Evolutionary conservation across 371 early-diverging fungal species (phyloP).

Genomic region (Mortierella sp.): DNA sequence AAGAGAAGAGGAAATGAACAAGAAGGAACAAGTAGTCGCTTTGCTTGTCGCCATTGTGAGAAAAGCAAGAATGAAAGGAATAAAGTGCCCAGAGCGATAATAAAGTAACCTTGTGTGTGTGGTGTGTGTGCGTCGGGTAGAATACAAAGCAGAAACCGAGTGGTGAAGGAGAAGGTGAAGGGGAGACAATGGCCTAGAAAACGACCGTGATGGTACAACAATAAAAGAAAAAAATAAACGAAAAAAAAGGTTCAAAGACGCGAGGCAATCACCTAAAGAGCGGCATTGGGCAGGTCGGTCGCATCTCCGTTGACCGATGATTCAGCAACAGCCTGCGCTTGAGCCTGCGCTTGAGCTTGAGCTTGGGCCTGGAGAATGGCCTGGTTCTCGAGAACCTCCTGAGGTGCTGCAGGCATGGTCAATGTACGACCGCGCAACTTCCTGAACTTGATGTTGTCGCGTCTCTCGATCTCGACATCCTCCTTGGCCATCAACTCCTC

Average conservation of each 20-base stretch:
- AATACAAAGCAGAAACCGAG: neutral
- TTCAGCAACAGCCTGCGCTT: neutral
- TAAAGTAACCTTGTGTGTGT: neutral
- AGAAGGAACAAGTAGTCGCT: neutral
- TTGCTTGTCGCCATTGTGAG: too few species aligned
- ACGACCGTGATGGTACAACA: constrained; percentile 9
- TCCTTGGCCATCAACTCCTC: constrained; percentile 44
- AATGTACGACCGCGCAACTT: constrained; percentile 48
- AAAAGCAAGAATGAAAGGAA: neutral
- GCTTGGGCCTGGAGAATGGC: neutral
- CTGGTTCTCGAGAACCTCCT: constrained; percentile 24
- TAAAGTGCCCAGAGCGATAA: neutral
- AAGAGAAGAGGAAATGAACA: neutral
- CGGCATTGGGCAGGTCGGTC: neutral
- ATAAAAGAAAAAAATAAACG: neutral
- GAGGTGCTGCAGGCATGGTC: constrained; percentile 54
- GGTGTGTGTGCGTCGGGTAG: neutral
- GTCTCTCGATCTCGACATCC: constrained; percentile 46
- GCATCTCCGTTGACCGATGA: neutral
- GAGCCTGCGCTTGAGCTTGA: neutral
- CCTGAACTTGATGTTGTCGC: constrained; percentile 52
- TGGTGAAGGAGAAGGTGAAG: neutral
- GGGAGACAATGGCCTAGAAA: neutral
- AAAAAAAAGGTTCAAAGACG: neutral
- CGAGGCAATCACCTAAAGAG: neutral